Evolutionary conservation across 441 rosid species (phyloP).

Genomic region (Erodium trifolium): DNA sequence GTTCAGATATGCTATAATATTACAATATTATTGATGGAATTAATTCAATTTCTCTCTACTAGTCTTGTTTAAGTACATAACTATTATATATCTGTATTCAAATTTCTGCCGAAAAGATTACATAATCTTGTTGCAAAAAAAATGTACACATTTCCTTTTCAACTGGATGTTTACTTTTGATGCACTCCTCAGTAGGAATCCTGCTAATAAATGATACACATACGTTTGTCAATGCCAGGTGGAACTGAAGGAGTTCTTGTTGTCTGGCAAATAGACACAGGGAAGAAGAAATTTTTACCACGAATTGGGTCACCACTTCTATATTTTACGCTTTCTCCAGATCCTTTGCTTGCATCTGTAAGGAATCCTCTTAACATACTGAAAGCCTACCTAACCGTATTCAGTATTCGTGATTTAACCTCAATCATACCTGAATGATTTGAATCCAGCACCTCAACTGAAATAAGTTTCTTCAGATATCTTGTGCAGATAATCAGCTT

Average conservation of each 20-base stretch:
- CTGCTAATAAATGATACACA: not conserved
- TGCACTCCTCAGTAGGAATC: not conserved
- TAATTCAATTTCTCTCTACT: not conserved
- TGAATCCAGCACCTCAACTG: slow-evolving; percentile 18
- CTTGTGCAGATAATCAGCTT: slow-evolving; percentile 96
- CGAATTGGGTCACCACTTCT: slow-evolving; percentile 87
- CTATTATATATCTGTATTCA: not conserved
- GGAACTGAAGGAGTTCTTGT: slow-evolving; percentile 99
- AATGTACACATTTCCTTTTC: not conserved
- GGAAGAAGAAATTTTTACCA: slow-evolving; percentile 93
- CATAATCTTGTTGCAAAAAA: not conserved
- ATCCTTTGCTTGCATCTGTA: slow-evolving; percentile 84
- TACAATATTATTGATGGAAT: not conserved
- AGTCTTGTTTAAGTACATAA: not conserved
- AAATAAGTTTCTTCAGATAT: slow-evolving; percentile 45
- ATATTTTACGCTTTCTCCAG: slow-evolving; percentile 60
- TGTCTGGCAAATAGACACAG: slow-evolving; percentile 94
- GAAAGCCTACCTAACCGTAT: slow-evolving; percentile 6
- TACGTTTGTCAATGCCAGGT: slow-evolving; percentile 34
- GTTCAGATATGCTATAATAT: not conserved
- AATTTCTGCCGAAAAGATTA: not conserved
- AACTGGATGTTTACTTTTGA: slow-evolving; percentile 2
- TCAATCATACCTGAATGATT: slow-evolving; percentile 6
- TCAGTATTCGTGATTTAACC: slow-evolving; percentile 12
- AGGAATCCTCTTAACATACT: slow-evolving; percentile 23